A percentile compares a stretch with the other conserved stretches of the same genome.
Conservation (phyloP, 495 filamentous ascomycete species). For the Podospora australis region DNA sequence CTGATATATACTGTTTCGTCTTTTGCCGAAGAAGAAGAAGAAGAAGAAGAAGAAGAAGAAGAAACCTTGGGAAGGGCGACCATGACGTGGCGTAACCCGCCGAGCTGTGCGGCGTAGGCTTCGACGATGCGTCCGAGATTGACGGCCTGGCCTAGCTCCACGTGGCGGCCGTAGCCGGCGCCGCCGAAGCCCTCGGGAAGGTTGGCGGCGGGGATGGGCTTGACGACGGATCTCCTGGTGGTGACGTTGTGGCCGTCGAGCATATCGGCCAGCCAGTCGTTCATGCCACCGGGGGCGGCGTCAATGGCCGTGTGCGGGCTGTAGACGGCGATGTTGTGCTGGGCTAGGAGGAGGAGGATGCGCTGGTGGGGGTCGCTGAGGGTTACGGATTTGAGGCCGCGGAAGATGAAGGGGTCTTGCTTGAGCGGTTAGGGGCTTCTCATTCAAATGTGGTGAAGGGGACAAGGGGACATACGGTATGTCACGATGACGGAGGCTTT, state of each 20-base stretch:
- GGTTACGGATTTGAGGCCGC: constrained; percentile 79
- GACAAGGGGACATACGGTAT: no score
- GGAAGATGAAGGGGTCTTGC: constrained; percentile 97
- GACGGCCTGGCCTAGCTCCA: constrained; percentile 55
- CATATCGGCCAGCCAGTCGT: constrained; percentile 92
- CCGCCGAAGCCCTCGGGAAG: constrained; percentile 49
- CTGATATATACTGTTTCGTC: constrained; percentile 14
- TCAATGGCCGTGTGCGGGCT: constrained; percentile 93
- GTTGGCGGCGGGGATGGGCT: constrained; percentile 28
- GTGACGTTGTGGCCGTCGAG: constrained; percentile 31
- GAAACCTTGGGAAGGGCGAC: constrained; percentile 34
- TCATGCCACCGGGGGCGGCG: constrained; percentile 77
- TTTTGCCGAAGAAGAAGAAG: no score
- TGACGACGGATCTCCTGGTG: constrained; percentile 28
- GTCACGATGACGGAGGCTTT: constrained; percentile 73
- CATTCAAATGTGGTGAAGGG: no score
- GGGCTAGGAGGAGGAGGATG: constrained; percentile 72
- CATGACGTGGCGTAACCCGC: constrained; percentile 34
- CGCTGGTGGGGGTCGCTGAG: constrained; percentile 79
- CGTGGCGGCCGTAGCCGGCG: constrained; percentile 71
- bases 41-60: no score
- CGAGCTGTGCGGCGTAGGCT: constrained; percentile 29
- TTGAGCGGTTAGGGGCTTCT: no score
- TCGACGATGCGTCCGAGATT: constrained; percentile 57
- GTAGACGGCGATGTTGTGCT: constrained; percentile 90